Base-by-base conservation (phyloP, 495 filamentous ascomycete species). In the Penicillium mononematosum region DNA sequence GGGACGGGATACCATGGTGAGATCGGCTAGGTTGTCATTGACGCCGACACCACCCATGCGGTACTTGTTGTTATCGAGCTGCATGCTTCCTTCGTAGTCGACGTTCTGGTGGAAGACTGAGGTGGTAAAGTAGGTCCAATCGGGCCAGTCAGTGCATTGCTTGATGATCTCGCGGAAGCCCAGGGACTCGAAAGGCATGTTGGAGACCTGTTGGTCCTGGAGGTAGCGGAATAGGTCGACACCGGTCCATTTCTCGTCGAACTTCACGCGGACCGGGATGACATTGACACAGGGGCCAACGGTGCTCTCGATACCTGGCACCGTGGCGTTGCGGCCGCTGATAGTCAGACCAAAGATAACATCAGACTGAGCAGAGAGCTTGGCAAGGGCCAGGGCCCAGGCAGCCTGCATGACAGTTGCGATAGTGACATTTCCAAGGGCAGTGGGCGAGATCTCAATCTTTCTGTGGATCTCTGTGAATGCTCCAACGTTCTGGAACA, bases 261-360 rank as follows among this genome's bases (percentile, higher is more conserved):
- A 77, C 11, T 71, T 70, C 17, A 86, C 79, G 8, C 83, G 74
- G 0, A 86, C 78, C 0, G 84, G 84, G 2, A 86, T 67, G 16
- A 85, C 72, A 58, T 87, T 86, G 53, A 86, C 68, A 60, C 84
- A 88, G 5, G 81, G 81, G 0, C 83, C 82, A 44, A 83, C 71
- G 17, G 80, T 81, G 57, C 66, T 75, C 29, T 81, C 82, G 20
- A 85, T 72, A 2, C 81, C 78, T 5, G 76, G 74, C 5, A 87
- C 61, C 25, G 75, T 74, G 14, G 77, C 75, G 53, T 81, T 82
- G 19, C 88, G 80, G 3, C 87, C 82, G 46, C 77, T 80, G 53
- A 82, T 79, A 2, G 78, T 75, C 17, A 80, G 71, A 0, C 81
- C 82, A 43, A 85, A 85, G 31, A 83, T 77, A 22, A 85, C 74